Evolutionary conservation across 2,329 filamentous ascomycete species (phyloP).

Genomic region (Fusarium sp.): DNA sequence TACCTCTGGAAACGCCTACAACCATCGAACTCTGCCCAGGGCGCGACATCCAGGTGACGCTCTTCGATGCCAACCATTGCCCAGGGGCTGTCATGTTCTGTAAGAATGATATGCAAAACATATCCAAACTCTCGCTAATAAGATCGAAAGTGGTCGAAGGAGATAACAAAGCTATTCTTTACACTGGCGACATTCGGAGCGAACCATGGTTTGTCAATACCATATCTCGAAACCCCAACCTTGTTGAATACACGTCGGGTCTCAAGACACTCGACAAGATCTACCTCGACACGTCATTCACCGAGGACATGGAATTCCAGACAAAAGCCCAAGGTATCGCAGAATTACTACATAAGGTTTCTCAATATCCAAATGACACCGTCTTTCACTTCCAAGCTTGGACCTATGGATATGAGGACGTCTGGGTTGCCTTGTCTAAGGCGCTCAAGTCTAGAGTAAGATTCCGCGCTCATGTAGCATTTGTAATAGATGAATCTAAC

Average conservation of each 20-base stretch:
- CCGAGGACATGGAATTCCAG: slow-evolving; percentile 63
- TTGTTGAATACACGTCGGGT: slow-evolving; percentile 81
- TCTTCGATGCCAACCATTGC: slow-evolving; percentile 95
- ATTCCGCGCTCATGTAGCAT: no score
- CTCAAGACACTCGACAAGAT: slow-evolving; percentile 81
- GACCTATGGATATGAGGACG: slow-evolving; percentile 93
- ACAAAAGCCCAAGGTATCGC: slow-evolving; percentile 81
- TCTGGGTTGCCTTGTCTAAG: slow-evolving; percentile 86
- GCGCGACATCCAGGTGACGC: slow-evolving; percentile 81
- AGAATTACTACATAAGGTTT: slow-evolving; percentile 80
- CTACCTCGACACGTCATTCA: slow-evolving; percentile 91
- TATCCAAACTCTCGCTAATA: not conserved
- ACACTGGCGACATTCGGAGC: slow-evolving; percentile 90
- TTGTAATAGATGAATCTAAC: slow-evolving; percentile 3
- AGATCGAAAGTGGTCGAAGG: slow-evolving; percentile 77
- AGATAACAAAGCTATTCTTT: slow-evolving; percentile 79
- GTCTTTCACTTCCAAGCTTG: slow-evolving; percentile 89
- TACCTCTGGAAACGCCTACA: slow-evolving; percentile 87
- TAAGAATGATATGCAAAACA: slow-evolving; percentile 52
- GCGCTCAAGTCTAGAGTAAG: slow-evolving; percentile 75
- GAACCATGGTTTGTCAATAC: slow-evolving; percentile 89
- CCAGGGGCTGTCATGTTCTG: slow-evolving; percentile 91
- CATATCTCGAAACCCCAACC: slow-evolving; percentile 77
- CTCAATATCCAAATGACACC: slow-evolving; percentile 78
- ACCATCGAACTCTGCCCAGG: slow-evolving; percentile 80